phyloP scores from a whole-genome alignment of 495 filamentous ascomycete species.

The Podospora comata region DNA sequence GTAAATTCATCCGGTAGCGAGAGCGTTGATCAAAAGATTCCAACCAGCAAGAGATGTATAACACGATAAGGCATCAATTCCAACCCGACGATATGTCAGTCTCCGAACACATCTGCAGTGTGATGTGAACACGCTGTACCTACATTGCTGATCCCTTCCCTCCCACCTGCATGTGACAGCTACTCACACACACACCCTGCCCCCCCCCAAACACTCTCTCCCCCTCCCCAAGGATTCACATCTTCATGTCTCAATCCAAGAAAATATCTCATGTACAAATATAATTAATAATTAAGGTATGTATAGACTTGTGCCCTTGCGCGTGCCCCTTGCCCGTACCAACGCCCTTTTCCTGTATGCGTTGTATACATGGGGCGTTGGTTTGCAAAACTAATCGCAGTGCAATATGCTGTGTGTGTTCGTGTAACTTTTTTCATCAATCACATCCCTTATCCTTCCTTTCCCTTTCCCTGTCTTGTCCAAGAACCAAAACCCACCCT shows the following conservation, averaged over 20 bases:
- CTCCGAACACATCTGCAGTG: not conserved
- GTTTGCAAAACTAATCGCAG: not conserved
- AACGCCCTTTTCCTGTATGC: not conserved
- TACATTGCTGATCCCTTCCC: not conserved
- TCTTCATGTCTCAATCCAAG: not conserved
- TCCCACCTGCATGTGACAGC: not conserved
- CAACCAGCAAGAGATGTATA: no score
- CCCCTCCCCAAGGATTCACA: not conserved
- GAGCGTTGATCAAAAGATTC: no score
- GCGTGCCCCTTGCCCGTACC: not conserved
- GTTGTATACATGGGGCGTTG: not conserved
- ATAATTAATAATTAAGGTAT: not conserved
- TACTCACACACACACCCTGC: not conserved
- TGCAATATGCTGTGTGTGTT: not conserved
- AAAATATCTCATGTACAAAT: not conserved
- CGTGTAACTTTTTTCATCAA: slow-evolving; percentile 12
- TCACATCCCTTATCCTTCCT: slow-evolving; percentile 19
- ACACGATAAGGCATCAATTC: not conserved
- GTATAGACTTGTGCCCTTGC: not conserved
- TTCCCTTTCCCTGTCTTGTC: slow-evolving; percentile 8
- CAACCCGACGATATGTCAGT: not conserved
- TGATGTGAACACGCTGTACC: not conserved
- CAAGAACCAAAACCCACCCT: not conserved
- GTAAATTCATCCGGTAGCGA: no score
- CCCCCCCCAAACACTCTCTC: not conserved